phyloP scores from a whole-genome alignment of 2,329 filamentous ascomycete species.

The Lizonia empirigonia region DNA sequence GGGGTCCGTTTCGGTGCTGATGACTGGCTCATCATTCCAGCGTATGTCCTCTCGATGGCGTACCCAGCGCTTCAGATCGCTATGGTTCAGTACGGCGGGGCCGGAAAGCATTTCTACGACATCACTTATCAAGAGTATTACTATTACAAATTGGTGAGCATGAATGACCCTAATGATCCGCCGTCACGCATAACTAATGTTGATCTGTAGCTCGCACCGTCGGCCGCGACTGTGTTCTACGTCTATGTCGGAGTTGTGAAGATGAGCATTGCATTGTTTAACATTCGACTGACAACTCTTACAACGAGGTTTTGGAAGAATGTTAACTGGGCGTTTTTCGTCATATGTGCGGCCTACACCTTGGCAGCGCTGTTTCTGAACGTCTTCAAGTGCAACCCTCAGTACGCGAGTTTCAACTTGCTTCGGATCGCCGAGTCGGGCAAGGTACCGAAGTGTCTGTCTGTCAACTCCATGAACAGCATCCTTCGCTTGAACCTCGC shows the following conservation, averaged over 20 bases:
- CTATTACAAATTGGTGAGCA: conserved; percentile 7
- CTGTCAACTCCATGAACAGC: conserved; percentile 9
- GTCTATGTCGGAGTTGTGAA: conserved; percentile 12
- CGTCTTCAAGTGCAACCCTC: conserved; percentile 11
- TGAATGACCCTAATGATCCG: background rate
- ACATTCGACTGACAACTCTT: conserved; percentile 13
- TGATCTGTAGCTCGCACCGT: conserved; percentile 5
- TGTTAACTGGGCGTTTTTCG: conserved; percentile 9
- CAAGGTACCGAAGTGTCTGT: conserved; percentile 9
- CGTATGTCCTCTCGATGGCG: conserved; percentile 9
- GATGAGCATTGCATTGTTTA: conserved; percentile 14
- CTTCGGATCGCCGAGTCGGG: conserved; percentile 10
- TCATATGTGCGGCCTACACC: conserved; percentile 9
- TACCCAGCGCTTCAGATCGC: conserved; percentile 12
- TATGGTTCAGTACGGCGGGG: conserved; percentile 10
- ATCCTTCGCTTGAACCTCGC: conserved; percentile 13
- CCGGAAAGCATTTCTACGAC: conserved; percentile 12
- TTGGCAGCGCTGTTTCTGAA: conserved; percentile 5
- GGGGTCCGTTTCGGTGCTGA: conserved; percentile 11
- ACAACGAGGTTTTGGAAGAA: conserved; percentile 8
- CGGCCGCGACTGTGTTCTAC: conserved; percentile 9
- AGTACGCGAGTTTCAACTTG: conserved; percentile 10
- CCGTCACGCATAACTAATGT: background rate
- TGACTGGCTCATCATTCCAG: conserved; percentile 14
- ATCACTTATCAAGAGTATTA: conserved; percentile 13